Evolutionary conservation across 176 grass and related monocot genomes (phyloP), one percentile per base, ranked within the genome.

Genomic region (Musa schizocarpa): DNA sequence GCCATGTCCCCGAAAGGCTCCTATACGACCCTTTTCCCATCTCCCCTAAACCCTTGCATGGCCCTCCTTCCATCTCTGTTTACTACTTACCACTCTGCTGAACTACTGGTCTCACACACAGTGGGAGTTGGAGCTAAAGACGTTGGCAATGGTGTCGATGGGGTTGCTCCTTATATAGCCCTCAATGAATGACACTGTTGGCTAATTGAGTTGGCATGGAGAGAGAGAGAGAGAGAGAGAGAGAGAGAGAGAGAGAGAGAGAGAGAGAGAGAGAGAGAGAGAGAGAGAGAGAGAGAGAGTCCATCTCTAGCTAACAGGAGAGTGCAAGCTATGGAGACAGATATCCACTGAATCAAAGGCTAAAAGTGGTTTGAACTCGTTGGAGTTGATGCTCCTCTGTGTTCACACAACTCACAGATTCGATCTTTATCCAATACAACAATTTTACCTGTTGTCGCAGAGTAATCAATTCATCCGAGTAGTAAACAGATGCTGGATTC

Each of bases 41-140:
- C 72, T 74, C 72, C 22, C 72, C 72, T 9, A 74, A 56, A 2
- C 72, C 72, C 19, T 54, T 56, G 72, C 72, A 55, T 27, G 52
- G 53, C 52, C 53, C 52, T 25, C 71, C 72, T 74, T 65, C 22
- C 11, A n/a, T 69, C 66, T 49, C 66, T 50, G 14, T 16, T 69
- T 17, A 13, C 65, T 29, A 43, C 4, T 43, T 43, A 43, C 34
- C 4, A 43, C 34, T 43, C 34, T 43, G 34, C 34, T 43, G 4
- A 6, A 4, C 34, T 0, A 43, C 34, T 43, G 34, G 34, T 0
- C 34, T 43, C 34, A 43, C 34, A 43, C 34, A 43, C 34, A 43
- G 4, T 43, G 34, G 34, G 34, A 43, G 34, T 43, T 43, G 34
- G 34, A 43, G 34, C 34, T 43, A 43, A 43, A 43, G 34, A 43